Evolutionary conservation across 495 filamentous ascomycete species (phyloP).

Genomic region (Poronia punctata): DNA sequence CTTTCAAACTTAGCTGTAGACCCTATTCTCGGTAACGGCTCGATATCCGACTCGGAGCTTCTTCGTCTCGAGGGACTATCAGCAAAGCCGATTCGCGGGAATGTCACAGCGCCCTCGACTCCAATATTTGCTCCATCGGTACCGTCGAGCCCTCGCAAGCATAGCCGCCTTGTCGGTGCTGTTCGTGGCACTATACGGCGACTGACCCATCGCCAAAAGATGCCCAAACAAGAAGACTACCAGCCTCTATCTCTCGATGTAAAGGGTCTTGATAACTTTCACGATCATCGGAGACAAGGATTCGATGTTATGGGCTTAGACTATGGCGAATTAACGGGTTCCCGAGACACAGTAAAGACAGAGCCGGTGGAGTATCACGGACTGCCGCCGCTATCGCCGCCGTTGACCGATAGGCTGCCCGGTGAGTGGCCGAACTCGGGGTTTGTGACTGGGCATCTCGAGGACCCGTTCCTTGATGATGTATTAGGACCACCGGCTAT

Average conservation of each 20-base stretch:
- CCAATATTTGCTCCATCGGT: slow-evolving; percentile 8
- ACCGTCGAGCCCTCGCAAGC: slow-evolving; percentile 18
- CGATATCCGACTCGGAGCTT: slow-evolving; percentile 43
- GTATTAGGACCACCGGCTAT: slow-evolving; percentile 10
- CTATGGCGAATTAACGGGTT: slow-evolving; percentile 11
- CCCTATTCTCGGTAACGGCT: slow-evolving; percentile 24
- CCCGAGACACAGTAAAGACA: slow-evolving; percentile 11
- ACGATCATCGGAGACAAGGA: slow-evolving; percentile 1
- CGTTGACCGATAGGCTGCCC: slow-evolving; percentile 27
- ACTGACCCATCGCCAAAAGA: slow-evolving; percentile 15
- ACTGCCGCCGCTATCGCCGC: slow-evolving; percentile 24
- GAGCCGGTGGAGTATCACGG: slow-evolving; percentile 9
- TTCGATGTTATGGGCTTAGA: slow-evolving; percentile 14
- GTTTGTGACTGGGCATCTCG: slow-evolving; percentile 28
- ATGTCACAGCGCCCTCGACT: slow-evolving; percentile 17
- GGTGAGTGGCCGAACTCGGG: slow-evolving; percentile 12
- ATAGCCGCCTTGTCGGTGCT: slow-evolving; percentile 15
- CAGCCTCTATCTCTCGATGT: not conserved
- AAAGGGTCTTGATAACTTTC: slow-evolving; percentile 7
- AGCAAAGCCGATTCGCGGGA: slow-evolving; percentile 30
- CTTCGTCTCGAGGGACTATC: slow-evolving; percentile 39
- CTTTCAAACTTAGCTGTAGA: slow-evolving; percentile 14
- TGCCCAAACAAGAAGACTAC: slow-evolving; percentile 7
- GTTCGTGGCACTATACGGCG: slow-evolving; percentile 18
- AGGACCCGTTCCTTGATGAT: slow-evolving; percentile 31